Base-by-base conservation (phyloP, 1,139 yeast species). In the Groenewaldozyma sp. region DNA sequence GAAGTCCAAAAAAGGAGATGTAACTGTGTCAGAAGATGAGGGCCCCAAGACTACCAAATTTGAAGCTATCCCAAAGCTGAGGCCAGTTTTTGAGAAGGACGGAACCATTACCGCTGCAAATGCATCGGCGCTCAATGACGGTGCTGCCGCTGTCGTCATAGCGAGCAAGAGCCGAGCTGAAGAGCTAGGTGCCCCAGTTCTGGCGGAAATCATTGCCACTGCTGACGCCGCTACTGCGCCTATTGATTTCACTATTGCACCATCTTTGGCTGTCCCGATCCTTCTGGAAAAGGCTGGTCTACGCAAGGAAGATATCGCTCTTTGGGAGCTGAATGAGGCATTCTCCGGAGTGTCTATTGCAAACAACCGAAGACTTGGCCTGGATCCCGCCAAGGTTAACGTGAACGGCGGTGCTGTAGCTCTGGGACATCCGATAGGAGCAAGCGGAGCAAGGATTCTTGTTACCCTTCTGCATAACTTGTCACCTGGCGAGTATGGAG, bases 331-430 rank as follows among this genome's bases (percentile, higher is more conserved):
- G 58, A 87, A 87, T 64, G 96, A 87, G 68, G 96, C 96, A 16
- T 87, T 87, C 64, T 73, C 95, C 11, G 95, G 84, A 41, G 96
- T 87, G 45, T 94, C 95, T 41, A 62, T 87, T 50, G 94, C 94
- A 46, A 87, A 87, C 66, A 73, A 82, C 49, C 72, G 78, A 64
- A 64, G 81, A 45, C 71, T 82, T 45, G 69, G 71, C 48, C 64
- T 87, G 42, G 80, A 81, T 47, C 68, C 70, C 21, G 71, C 74
- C 39, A 86, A 82, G 66, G 76, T 87, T 44, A 87, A 87, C 59
- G 87, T 77, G 45, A 82, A 82, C 59, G 97, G 97, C 61, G 97
- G 96, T 62, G 96, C 96, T 31, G 95, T 87, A 47, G 95, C 95
- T 32, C 64, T 87, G 48, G 96, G 96, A 36, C 96, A 87, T 62